Percentiles rank a stretch among this genome's conserved stretches.
Evolutionary conservation across 371 early-diverging fungal genomes (phyloP).

Genomic region (Apophysomyces elegans): DNA sequence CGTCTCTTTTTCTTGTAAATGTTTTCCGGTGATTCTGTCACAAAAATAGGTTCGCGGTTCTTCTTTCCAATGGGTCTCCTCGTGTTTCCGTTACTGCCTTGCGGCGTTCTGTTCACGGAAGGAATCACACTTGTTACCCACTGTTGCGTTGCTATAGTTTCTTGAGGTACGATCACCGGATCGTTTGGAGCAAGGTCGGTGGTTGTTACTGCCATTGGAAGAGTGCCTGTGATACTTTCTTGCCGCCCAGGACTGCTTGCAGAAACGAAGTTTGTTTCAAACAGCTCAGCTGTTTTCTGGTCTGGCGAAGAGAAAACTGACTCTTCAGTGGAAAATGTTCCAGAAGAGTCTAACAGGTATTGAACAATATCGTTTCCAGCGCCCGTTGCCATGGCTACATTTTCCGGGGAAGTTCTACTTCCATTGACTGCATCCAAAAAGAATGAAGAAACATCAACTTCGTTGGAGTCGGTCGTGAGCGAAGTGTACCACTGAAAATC

Average conservation of each 20-base stretch:
- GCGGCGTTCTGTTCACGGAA: background rate
- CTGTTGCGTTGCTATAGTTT: background rate
- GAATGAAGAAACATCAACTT: no score
- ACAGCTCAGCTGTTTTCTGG: background rate
- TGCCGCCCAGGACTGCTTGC: background rate
- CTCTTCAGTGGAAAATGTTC: no score
- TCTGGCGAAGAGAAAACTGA: no score
- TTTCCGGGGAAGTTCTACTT: no score
- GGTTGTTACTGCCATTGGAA: background rate
- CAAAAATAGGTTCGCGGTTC: slow-evolving; percentile 26
- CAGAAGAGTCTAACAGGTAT: no score
- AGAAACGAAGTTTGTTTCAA: background rate
- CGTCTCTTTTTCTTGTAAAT: slow-evolving; percentile 26
- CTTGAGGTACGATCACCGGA: background rate
- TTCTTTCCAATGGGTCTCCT: slow-evolving; percentile 1
- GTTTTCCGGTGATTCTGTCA: slow-evolving; percentile 28
- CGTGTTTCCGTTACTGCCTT: background rate
- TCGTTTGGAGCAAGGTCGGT: background rate
- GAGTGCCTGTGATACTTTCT: background rate
- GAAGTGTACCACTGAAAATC: no score
- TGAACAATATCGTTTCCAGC: no score
- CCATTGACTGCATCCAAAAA: no score
- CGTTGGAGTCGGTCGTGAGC: no score
- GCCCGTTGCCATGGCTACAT: no score
- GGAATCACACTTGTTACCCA: slow-evolving; percentile 2